Evolutionary conservation across 1,139 yeast genomes (phyloP).

Genomic region (Pichia sp.): DNA sequence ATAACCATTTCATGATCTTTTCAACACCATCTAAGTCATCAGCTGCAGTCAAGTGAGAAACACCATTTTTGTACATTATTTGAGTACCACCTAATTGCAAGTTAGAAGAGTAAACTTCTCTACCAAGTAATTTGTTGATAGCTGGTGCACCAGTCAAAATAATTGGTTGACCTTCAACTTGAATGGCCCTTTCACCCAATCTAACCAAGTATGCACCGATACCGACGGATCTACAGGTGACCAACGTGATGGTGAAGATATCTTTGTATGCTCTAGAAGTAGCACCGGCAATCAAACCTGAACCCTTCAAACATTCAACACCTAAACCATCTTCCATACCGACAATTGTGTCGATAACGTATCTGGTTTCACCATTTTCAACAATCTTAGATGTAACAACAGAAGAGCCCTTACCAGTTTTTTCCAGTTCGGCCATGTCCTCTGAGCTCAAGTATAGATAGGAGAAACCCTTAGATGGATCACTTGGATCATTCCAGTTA

Average conservation of each 20-base stretch:
- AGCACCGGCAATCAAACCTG: constrained; percentile 98
- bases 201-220: constrained; percentile 98
- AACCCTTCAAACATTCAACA: constrained; percentile 96
- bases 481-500: constrained; percentile 78
- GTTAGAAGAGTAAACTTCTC: constrained; percentile 95
- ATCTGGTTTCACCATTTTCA: constrained; percentile 79
- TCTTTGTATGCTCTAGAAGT: constrained; percentile 97
- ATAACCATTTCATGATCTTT: constrained; percentile 91
- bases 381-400: constrained; percentile 77
- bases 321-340: constrained; percentile 97
- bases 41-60: constrained; percentile 89
- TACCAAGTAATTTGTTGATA: constrained; percentile 89
- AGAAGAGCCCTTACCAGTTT: constrained; percentile 53
- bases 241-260: constrained; percentile 91
- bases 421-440: constrained; percentile 56
- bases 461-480: constrained; percentile 82
- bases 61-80: constrained; percentile 97
- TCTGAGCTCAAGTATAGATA: constrained; percentile 79
- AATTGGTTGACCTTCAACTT: constrained; percentile 97
- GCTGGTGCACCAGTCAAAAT: constrained; percentile 99
- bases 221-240: constrained; percentile 98
- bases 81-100: constrained; percentile 98
- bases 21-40: constrained; percentile 97
- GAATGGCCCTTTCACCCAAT: constrained; percentile 97
- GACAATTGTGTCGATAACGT: constrained; percentile 75